phyloP scores from a whole-genome alignment of 208 protist genomes.

The Strigomonas culicis region DNA sequence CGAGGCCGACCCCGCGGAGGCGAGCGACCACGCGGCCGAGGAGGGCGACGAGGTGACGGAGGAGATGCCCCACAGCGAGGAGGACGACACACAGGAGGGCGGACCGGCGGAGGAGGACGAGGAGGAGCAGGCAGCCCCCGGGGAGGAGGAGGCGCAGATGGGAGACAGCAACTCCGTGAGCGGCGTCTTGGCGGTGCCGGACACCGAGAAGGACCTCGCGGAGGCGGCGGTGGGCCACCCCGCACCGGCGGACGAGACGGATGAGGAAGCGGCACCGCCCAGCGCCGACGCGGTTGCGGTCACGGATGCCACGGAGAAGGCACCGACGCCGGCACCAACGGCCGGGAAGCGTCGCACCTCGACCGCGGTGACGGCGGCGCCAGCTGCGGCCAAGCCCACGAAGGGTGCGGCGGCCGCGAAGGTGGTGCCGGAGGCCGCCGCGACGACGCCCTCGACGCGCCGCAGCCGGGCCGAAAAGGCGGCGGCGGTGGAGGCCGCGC shows the following conservation, averaged over 20 bases:
- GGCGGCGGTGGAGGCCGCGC: not conserved
- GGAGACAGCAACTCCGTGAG: not conserved
- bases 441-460: not conserved
- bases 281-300: not conserved
- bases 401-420: not conserved
- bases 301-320: not conserved
- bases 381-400: not conserved
- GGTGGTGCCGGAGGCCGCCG: not conserved
- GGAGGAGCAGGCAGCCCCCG: not conserved
- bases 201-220: not conserved
- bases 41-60: not conserved
- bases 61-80: not conserved
- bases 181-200: not conserved
- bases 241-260: not conserved
- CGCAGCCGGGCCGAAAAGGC: not conserved
- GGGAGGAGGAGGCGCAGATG: not conserved
- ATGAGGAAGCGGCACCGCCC: not conserved
- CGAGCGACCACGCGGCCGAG: not conserved
- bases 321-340: not conserved
- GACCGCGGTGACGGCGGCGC: not conserved
- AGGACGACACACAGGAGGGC: not conserved
- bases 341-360: not conserved
- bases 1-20: not conserved
- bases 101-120: not conserved
- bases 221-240: not conserved